Evolutionary conservation across 139 green algal species (phyloP).

Genomic region (Edaphochlamys debaryana): DNA sequence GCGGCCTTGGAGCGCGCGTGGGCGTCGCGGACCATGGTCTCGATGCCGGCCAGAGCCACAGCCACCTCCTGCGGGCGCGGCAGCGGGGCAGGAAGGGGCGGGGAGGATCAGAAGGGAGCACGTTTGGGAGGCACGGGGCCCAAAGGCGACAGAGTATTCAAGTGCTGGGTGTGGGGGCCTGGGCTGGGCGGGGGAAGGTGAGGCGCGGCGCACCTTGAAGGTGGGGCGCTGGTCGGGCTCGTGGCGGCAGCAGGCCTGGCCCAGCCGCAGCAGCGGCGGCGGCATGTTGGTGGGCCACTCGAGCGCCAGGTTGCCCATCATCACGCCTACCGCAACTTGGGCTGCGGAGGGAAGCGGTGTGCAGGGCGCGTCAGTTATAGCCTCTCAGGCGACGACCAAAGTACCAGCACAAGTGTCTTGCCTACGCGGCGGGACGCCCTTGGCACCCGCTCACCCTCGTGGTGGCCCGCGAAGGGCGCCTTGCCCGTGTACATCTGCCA

Average conservation of each 20-base stretch:
- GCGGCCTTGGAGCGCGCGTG: not conserved
- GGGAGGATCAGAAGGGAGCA: too few species aligned
- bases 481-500: slow-evolving; percentile 42
- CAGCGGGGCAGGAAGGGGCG: too few species aligned
- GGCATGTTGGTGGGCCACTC: slow-evolving; percentile 31
- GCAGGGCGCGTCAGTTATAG: too few species aligned
- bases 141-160: too few species aligned
- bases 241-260: slow-evolving; percentile 18
- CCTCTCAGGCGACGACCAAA: too few species aligned
- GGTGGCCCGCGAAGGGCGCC: slow-evolving; percentile 25
- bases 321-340: slow-evolving; percentile 26
- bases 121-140: too few species aligned
- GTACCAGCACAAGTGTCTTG: too few species aligned
- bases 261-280: slow-evolving; percentile 8
- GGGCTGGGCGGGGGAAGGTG: too few species aligned
- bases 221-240: slow-evolving; percentile 2
- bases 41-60: slow-evolving; percentile 1
- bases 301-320: slow-evolving; percentile 21
- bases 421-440: too few species aligned
- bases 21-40: not conserved
- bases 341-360: too few species aligned
- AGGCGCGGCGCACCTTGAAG: slow-evolving; percentile 1
- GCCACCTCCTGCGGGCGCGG: not conserved
- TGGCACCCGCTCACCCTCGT: slow-evolving; percentile 14
- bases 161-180: too few species aligned